Conservation (phyloP, 192 early-diverging fungal genomes). For the Chytriomyces confervae region DNA sequence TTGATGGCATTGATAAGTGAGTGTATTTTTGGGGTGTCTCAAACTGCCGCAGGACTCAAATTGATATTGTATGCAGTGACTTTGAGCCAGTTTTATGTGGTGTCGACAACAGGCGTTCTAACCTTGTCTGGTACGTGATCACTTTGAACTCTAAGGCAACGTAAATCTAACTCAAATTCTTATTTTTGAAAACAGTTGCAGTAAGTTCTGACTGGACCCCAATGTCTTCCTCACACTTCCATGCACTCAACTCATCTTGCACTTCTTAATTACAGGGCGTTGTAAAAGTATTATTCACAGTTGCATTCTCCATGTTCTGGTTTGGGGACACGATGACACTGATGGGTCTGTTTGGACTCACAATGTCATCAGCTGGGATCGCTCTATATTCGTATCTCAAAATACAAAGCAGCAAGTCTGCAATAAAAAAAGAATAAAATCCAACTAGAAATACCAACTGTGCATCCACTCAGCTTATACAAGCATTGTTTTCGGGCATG, state of each 20-base stretch:
- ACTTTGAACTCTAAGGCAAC: background rate
- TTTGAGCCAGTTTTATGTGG: conserved; percentile 63
- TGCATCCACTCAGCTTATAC: background rate
- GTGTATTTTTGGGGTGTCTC: background rate
- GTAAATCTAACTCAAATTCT: background rate
- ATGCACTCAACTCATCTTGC: background rate
- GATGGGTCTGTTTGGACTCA: conserved; percentile 77
- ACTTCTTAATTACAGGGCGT: conserved; percentile 56
- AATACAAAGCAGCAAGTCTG: background rate
- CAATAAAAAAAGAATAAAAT: conserved; percentile 7
- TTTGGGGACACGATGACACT: conserved; percentile 83
- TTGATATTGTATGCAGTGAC: conserved; percentile 69
- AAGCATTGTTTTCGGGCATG: too few relatives aligned
- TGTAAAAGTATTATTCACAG: conserved; percentile 80
- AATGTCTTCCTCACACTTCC: background rate
- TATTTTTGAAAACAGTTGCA: background rate
- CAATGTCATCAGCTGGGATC: conserved; percentile 81
- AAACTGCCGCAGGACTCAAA: conserved; percentile 63
- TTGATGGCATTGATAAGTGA: conserved; percentile 75
- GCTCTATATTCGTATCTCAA: conserved; percentile 57
- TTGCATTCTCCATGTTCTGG: conserved; percentile 69
- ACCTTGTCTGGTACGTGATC: conserved; percentile 74
- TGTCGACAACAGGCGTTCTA: conserved; percentile 81
- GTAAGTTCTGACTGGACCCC: too few relatives aligned
- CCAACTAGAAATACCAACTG: background rate